Evolutionary conservation across 306 rosid species (phyloP).

Genomic region (Arachis stenosperma): DNA sequence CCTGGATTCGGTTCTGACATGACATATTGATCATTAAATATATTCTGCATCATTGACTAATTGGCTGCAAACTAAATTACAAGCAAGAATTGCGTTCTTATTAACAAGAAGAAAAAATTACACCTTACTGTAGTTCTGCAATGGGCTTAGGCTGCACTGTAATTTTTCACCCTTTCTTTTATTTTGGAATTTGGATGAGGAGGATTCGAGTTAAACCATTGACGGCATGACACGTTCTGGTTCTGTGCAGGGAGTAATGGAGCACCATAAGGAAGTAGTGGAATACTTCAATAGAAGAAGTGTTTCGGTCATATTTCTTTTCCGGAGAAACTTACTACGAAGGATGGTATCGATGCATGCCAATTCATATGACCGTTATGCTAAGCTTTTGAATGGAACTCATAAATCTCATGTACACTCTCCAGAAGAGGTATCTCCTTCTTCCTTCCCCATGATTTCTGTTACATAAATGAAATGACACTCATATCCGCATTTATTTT

Average conservation of each 20-base stretch:
- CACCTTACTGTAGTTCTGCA: neutral
- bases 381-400: conserved; percentile 91
- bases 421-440: conserved; percentile 67
- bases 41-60: neutral
- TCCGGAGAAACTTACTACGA: conserved; percentile 75
- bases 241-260: conserved; percentile 77
- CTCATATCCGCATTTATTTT: conserved; percentile 37
- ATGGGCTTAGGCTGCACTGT: conserved; percentile 22
- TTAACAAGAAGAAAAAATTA: conserved; percentile 3
- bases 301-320: conserved; percentile 82
- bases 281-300: conserved; percentile 78
- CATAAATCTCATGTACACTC: conserved; percentile 96
- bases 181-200: conserved; percentile 20
- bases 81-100: neutral
- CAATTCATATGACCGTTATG: conserved; percentile 87
- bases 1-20: conserved; percentile 8
- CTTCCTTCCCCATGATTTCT: conserved; percentile 18
- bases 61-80: conserved; percentile 11
- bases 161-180: conserved; percentile 1
- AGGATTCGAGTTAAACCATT: conserved; percentile 10
- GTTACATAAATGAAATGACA: conserved; percentile 20
- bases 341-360: conserved; percentile 86
- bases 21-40: neutral
- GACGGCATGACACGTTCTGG: conserved; percentile 32
- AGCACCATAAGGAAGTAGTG: conserved; percentile 71